phyloP scores from a whole-genome alignment of 306 rosid genomes.

The Glycine tomentella region DNA sequence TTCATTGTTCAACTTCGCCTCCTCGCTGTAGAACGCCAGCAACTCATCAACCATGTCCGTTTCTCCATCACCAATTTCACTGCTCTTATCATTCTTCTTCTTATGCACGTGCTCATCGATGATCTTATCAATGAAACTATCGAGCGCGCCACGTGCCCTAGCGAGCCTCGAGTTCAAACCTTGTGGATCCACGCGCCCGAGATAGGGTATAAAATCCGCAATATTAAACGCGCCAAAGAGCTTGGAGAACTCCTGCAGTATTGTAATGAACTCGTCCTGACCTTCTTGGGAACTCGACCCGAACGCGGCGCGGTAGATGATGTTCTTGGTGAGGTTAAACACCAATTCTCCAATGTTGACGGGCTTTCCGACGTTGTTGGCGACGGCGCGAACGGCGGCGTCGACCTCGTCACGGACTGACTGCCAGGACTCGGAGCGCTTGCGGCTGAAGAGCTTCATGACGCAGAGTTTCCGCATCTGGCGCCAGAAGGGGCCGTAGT shows the following conservation, averaged over 20 bases:
- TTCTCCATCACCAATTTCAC: slow-evolving; percentile 33
- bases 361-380: slow-evolving; percentile 39
- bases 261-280: slow-evolving; percentile 75
- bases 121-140: slow-evolving; percentile 71
- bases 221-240: slow-evolving; percentile 87
- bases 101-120: slow-evolving; percentile 66
- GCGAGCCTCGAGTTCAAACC: slow-evolving; percentile 65
- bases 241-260: slow-evolving; percentile 83
- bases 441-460: slow-evolving; percentile 84
- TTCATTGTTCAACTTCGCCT: slow-evolving; percentile 47
- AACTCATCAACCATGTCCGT: slow-evolving; percentile 91
- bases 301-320: slow-evolving; percentile 81
- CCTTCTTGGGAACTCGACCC: slow-evolving; percentile 68
- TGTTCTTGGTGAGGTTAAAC: slow-evolving; percentile 67
- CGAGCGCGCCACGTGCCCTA: slow-evolving; percentile 64
- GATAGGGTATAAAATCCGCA: slow-evolving; percentile 71
- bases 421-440: slow-evolving; percentile 83
- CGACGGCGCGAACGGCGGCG: slow-evolving; percentile 42
- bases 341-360: slow-evolving; percentile 74
- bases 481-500: slow-evolving; percentile 94
- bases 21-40: slow-evolving; percentile 72
- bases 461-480: slow-evolving; percentile 93
- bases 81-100: slow-evolving; percentile 34
- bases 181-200: slow-evolving; percentile 72
- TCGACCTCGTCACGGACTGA: slow-evolving; percentile 84